phyloP scores from a whole-genome alignment of 2,329 filamentous ascomycete species.

The Aspergillus awamori region DNA sequence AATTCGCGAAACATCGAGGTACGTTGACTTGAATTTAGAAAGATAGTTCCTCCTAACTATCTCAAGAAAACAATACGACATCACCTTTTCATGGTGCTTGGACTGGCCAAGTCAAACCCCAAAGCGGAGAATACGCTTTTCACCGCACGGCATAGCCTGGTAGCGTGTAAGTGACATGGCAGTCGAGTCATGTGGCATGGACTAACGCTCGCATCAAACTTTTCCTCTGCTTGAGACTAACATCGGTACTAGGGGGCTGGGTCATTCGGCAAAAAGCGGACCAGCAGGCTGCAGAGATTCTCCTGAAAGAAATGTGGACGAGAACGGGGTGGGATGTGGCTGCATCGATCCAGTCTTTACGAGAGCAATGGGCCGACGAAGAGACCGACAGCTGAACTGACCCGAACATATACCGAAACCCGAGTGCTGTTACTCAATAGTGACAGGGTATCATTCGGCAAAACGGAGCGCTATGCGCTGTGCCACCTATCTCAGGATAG shows the following conservation, averaged over 20 bases:
- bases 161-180: constrained; percentile 25
- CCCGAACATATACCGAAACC: not conserved
- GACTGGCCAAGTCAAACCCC: constrained; percentile 29
- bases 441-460: not conserved
- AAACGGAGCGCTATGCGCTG: too few relatives aligned
- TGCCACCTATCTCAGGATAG: too few relatives aligned
- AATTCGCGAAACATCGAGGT: constrained; percentile 29
- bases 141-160: constrained; percentile 30
- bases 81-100: constrained; percentile 29
- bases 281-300: constrained; percentile 28
- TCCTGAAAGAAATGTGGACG: constrained; percentile 25
- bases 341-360: constrained; percentile 25
- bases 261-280: constrained; percentile 27
- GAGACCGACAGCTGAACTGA: constrained; percentile 5
- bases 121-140: constrained; percentile 32
- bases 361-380: constrained; percentile 28
- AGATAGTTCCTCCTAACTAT: not conserved
- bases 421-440: not conserved
- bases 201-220: not conserved
- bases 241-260: constrained; percentile 27
- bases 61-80: constrained; percentile 24
- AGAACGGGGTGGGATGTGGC: constrained; percentile 34
- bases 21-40: not conserved
- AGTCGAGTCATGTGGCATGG: not conserved
- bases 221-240: not conserved